These are phyloP conservation scores for Chlamydomonas sphaeroides DNA, from an alignment of 139 green algal genomes.

Conservation along the genomic window DNA sequence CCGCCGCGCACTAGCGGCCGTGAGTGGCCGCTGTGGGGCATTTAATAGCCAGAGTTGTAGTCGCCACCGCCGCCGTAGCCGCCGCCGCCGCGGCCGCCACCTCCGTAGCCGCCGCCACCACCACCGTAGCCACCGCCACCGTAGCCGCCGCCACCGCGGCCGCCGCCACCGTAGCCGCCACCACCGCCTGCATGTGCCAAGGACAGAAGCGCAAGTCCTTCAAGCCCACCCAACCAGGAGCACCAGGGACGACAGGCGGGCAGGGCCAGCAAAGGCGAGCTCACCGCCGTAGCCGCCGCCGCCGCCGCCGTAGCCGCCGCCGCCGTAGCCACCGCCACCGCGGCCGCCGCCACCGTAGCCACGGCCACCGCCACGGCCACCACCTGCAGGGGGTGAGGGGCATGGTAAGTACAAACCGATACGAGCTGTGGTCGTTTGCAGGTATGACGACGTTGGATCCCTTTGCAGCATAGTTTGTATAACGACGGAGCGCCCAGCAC, in stretches of 20 bases:
- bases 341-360: neutral
- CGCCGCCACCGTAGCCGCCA: neutral
- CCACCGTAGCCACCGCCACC: neutral
- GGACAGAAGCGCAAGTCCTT: neutral
- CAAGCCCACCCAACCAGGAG: neutral
- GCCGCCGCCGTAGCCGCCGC: conserved; percentile 31
- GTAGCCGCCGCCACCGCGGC: neutral
- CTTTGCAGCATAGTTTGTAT: too few species aligned
- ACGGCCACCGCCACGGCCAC: too few species aligned
- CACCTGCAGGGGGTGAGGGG: neutral
- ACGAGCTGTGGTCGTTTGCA: neutral
- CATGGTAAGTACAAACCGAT: neutral
- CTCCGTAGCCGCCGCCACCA: neutral
- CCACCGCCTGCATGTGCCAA: neutral
- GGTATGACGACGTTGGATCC: too few species aligned
- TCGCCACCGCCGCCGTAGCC: conserved; percentile 4
- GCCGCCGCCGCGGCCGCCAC: too few species aligned
- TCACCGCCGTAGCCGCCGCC: too few species aligned
- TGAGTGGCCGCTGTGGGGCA: too few species aligned
- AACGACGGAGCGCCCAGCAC: too few species aligned
- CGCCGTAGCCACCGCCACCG: neutral
- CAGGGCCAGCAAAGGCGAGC: too few species aligned
- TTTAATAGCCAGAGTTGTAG: neutral
- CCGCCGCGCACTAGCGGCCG: too few species aligned
- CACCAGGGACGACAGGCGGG: too few species aligned